Conservation (phyloP, 2,329 filamentous ascomycete species). For the Dactylellina cionopaga region DNA sequence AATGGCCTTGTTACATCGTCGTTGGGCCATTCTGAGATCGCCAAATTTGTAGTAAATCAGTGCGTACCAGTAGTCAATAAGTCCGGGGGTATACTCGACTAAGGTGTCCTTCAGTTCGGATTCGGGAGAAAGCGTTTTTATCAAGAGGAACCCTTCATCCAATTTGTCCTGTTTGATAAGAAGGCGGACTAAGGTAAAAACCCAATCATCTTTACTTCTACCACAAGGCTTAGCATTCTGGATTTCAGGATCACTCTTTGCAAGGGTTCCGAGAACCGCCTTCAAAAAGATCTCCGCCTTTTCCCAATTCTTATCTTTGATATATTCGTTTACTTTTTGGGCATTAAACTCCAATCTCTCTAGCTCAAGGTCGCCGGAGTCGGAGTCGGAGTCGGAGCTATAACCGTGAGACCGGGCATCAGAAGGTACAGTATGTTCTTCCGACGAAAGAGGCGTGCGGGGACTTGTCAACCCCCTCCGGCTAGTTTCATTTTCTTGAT, state of each 20-base stretch:
- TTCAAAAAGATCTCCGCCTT: conserved; percentile 1
- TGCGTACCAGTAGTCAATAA: neutral
- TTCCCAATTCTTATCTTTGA: neutral
- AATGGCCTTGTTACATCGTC: neutral
- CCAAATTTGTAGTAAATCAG: neutral
- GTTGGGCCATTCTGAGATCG: neutral
- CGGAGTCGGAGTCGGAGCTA: neutral
- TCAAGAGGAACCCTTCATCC: neutral
- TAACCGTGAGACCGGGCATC: too few species aligned
- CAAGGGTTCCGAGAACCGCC: neutral
- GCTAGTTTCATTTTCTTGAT: too few species aligned
- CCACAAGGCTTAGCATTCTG: neutral
- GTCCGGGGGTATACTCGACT: neutral
- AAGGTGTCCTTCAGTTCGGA: neutral
- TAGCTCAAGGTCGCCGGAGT: conserved; percentile 1
- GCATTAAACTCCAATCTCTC: conserved; percentile 4
- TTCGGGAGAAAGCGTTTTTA: neutral
- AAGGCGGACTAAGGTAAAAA: neutral
- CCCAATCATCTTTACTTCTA: neutral
- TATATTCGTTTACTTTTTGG: neutral
- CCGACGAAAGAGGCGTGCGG: too few species aligned
- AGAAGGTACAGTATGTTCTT: too few species aligned
- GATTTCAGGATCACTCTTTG: neutral
- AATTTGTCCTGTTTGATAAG: neutral
- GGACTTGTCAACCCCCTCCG: too few species aligned